Evolutionary conservation across 352 stramenopile genomes (phyloP).

Genomic region (Phytophthora rubi): DNA sequence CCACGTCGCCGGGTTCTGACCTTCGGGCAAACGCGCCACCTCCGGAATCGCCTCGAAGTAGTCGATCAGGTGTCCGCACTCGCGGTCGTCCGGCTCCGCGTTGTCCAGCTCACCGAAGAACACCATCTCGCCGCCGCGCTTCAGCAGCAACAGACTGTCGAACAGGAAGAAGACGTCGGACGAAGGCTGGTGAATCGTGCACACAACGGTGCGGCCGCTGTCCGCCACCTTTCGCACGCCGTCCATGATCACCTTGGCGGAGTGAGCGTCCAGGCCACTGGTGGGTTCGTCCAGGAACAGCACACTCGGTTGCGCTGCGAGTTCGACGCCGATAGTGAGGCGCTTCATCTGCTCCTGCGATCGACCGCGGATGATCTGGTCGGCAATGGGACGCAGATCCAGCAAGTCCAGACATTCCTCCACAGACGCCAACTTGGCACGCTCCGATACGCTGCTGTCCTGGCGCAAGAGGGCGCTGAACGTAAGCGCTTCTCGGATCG

Average conservation of each 20-base stretch:
- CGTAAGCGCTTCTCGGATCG: conserved; percentile 85
- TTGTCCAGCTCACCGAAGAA: conserved; percentile 57
- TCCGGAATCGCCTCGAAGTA: conserved; percentile 49
- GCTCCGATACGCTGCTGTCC: conserved; percentile 33
- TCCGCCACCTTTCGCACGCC: conserved; percentile 61
- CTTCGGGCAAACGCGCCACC: conserved; percentile 30
- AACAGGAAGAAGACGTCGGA: conserved; percentile 52
- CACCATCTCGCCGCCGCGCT: conserved; percentile 56
- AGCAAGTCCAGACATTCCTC: conserved; percentile 47
- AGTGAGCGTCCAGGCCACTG: conserved; percentile 84
- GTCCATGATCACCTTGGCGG: conserved; percentile 83
- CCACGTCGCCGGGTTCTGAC: conserved; percentile 72
- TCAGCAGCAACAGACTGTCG: conserved; percentile 82
- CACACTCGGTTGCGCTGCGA: conserved; percentile 83
- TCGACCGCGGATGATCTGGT: conserved; percentile 45
- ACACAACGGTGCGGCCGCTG: conserved; percentile 73
- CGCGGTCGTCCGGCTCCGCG: conserved; percentile 9
- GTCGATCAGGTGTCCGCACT: conserved; percentile 36
- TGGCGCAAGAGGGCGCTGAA: conserved; percentile 88
- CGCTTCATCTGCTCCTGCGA: conserved; percentile 66
- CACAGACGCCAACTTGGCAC: conserved; percentile 33
- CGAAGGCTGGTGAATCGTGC: conserved; percentile 47
- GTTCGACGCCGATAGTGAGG: conserved; percentile 89
- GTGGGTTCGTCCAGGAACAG: conserved; percentile 91
- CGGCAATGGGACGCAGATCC: conserved; percentile 36